These are phyloP conservation scores for Hansenula lynferdii DNA, from an alignment of 1,139 yeast genomes.

Conservation along the genomic window DNA sequence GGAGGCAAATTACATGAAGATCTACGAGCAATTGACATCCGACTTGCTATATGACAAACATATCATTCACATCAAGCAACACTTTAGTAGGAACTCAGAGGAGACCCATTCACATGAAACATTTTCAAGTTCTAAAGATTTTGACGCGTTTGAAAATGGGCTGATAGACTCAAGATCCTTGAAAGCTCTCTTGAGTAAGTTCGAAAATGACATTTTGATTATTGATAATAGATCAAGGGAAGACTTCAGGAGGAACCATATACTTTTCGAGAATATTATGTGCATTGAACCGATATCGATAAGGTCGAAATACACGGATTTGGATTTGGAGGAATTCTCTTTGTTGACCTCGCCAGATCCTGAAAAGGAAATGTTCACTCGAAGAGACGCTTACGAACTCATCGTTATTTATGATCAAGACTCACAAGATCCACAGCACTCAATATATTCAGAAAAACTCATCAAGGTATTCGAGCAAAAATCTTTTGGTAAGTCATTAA, in stretches of 20 bases:
- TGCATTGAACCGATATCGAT: conserved; percentile 69
- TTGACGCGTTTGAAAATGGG: conserved; percentile 12
- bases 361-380: conserved; percentile 47
- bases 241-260: conserved; percentile 56
- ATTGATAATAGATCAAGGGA: conserved; percentile 63
- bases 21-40: neutral
- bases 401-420: conserved; percentile 59
- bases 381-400: conserved; percentile 50
- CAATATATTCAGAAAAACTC: conserved; percentile 26
- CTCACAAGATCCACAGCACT: conserved; percentile 8
- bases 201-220: conserved; percentile 34
- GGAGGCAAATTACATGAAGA: conserved; percentile 14
- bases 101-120: no score
- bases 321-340: conserved; percentile 55
- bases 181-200: conserved; percentile 16
- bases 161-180: conserved; percentile 9
- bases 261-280: conserved; percentile 48
- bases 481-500: conserved; percentile 42
- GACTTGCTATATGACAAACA: conserved; percentile 10
- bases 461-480: conserved; percentile 30
- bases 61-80: conserved; percentile 2
- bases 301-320: conserved; percentile 43
- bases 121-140: no score
- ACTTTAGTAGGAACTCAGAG: neutral
- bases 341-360: conserved; percentile 45